Evolutionary conservation across 768 basidiomycete species (phyloP), one percentile per base, ranked within the genome.

Genomic region (Pleurotus platypus): DNA sequence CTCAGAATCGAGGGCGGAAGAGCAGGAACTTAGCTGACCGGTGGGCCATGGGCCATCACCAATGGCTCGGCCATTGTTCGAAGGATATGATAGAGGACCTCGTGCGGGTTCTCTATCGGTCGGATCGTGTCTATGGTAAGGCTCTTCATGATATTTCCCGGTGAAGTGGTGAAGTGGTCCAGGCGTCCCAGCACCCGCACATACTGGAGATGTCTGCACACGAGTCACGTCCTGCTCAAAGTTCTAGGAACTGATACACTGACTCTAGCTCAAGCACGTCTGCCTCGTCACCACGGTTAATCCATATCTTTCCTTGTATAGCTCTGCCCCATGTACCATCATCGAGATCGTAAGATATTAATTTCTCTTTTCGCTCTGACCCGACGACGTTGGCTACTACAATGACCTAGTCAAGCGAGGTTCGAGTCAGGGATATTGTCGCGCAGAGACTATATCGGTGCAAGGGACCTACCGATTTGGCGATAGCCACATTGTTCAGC

Each of bases 361-460:
- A 8, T 9, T 22, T 54, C 42, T 12, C 11, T 4, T 5, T 42
- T 9, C 16, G 38, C 13, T 22, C 12, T 9, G 12, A 37, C 9
- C 42, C 39, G n/a, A 39, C 20, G 12, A 56, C 30, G 45, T 56
- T 56, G 13, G 55, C 55, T n/a, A 56, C 45, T 15, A 56, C 9
- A 12, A 56, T 56, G 37, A 56, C 42, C 55, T 56, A 39, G 24
- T 11, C 7, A 4, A 1, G 12, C 11, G 24, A 6, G n/a, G 22
- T 11, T 15, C 16, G 20, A 37, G 50, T 27, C 30, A 35, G 30
- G 30, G 11, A 30, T 35, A 35, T 35, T 35, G 30, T 8, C 9
- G 50, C 11, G 15, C 4, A 46, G 16, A 15, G 20, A 22, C 13
- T 3, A 12, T n/a, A 18, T 26, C 24, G 46, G 2, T 3, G 9